Percentiles rank a stretch among this genome's conserved stretches.
These are phyloP conservation scores for Trichoderma gracile DNA, from an alignment of 2,329 filamentous ascomycete species.

Conservation along the genomic window DNA sequence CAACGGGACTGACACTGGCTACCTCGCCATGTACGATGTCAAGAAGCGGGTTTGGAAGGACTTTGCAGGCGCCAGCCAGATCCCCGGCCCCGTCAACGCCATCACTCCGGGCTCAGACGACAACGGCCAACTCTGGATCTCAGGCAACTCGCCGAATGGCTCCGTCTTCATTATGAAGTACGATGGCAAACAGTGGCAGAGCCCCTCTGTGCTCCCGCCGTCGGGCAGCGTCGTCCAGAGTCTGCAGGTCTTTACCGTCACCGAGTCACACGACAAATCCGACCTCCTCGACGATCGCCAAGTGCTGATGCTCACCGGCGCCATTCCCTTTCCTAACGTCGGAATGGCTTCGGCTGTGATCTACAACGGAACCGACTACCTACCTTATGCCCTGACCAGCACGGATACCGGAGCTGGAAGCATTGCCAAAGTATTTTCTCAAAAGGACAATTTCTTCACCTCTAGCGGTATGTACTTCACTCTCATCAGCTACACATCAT, in stretches of 20 bases:
- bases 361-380: constrained; percentile 78
- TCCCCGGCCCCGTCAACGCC: constrained; percentile 79
- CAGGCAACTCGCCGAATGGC: constrained; percentile 65
- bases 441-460: constrained; percentile 75
- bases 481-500: neutral
- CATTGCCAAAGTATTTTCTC: constrained; percentile 79
- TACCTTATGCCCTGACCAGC: constrained; percentile 76
- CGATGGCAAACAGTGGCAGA: constrained; percentile 69
- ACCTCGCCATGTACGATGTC: constrained; percentile 72
- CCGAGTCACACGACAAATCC: constrained; percentile 64
- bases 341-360: constrained; percentile 83
- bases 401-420: constrained; percentile 66
- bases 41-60: constrained; percentile 65
- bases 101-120: constrained; percentile 73
- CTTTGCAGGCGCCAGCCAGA: constrained; percentile 60
- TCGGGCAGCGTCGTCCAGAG: constrained; percentile 69
- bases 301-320: constrained; percentile 80
- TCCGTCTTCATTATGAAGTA: constrained; percentile 81
- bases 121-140: constrained; percentile 75
- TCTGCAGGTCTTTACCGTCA: constrained; percentile 77
- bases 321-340: constrained; percentile 71
- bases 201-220: constrained; percentile 64
- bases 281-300: constrained; percentile 66
- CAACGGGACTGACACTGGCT: constrained; percentile 60
- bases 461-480: constrained; percentile 51